Evolutionary conservation across 306 rosid genomes (phyloP), one percentile per base, ranked within the genome.

Genomic region (Prunus dulcis): DNA sequence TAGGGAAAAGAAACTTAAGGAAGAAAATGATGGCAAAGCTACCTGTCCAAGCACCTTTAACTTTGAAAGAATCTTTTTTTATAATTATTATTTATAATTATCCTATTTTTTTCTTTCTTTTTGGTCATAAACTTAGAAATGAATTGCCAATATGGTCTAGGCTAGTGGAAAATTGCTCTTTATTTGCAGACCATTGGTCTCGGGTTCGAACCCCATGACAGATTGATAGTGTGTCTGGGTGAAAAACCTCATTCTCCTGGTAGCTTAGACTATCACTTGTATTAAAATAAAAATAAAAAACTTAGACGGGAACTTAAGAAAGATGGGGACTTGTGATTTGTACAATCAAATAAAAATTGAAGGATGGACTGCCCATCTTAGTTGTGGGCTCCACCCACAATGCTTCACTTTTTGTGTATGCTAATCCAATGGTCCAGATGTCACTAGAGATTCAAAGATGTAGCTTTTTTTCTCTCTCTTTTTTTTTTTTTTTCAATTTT

Each of bases 371-470:
- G 72, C 72, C 82, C 18, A 27, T 79, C 65, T 71, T 55, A 76
- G 76, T 73, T 34, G 82, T 64, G 78, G 79, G 73, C 64, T 70
- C 81, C 77, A 74, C 64, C 52, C 70, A 69, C 74, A 49, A 46
- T 56, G 45, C 17, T n/a, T 66, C 50, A 3, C 30, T n/a, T 7
- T 71, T 72, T 27, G 63, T 38, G 49, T 47, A 57, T 65, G 20
- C 25, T n/a, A n/a, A 74, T 73, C 69, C 49, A 64, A 73, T 61
- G 80, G 74, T 65, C 71, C 69, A 49, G 82, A 81, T 84, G 30
- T 34, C 60, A 64, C 45, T 49, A 49, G 30, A 10, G 17, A 10
- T 18, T 71, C 20, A 43, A 46, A 30, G 9, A 61, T 61, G 61
- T 63, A 32, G 2, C 3, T 12, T 18, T 41, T 0, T 28, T 2